These are phyloP conservation scores for Linum trigynum DNA, from an alignment of 345 rosid genomes.

Conservation along the genomic window DNA sequence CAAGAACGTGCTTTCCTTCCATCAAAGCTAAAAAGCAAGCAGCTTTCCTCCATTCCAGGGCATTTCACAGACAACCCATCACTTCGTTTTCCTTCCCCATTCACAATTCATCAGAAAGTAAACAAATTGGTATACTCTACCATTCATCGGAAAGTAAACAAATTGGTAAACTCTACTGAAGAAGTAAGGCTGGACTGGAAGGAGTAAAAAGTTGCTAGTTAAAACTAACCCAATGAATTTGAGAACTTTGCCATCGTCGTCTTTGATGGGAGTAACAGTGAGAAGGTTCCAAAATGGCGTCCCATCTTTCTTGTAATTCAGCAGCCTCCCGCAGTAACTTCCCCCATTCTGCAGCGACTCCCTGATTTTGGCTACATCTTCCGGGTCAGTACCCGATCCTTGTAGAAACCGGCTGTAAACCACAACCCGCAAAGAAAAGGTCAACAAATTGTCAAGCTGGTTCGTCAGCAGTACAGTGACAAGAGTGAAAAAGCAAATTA, in stretches of 20 bases:
- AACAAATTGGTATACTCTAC: too few species aligned
- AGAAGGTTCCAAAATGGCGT: slow-evolving; percentile 94
- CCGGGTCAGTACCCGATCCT: slow-evolving; percentile 86
- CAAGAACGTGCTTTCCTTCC: too few species aligned
- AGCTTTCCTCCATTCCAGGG: too few species aligned
- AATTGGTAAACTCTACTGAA: too few species aligned
- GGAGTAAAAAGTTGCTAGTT: not conserved
- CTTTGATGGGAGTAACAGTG: slow-evolving; percentile 85
- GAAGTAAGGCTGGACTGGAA: not conserved
- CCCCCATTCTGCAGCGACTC: slow-evolving; percentile 47
- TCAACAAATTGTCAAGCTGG: not conserved
- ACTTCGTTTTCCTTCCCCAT: too few species aligned
- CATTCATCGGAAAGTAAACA: too few species aligned
- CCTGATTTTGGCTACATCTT: slow-evolving; percentile 69
- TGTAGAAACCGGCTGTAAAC: slow-evolving; percentile 71
- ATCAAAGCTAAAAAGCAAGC: too few species aligned
- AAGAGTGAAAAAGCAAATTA: not conserved
- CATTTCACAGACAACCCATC: too few species aligned
- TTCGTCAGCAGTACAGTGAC: not conserved
- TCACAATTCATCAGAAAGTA: too few species aligned
- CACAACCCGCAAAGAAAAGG: not conserved
- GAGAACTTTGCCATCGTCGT: slow-evolving; percentile 70
- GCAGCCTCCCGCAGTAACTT: slow-evolving; percentile 76
- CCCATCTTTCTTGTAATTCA: slow-evolving; percentile 94
- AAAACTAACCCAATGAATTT: slow-evolving; percentile 85